Evolutionary conservation across 352 stramenopile species (phyloP).

Genomic region (Globisporangium recalcitrans): DNA sequence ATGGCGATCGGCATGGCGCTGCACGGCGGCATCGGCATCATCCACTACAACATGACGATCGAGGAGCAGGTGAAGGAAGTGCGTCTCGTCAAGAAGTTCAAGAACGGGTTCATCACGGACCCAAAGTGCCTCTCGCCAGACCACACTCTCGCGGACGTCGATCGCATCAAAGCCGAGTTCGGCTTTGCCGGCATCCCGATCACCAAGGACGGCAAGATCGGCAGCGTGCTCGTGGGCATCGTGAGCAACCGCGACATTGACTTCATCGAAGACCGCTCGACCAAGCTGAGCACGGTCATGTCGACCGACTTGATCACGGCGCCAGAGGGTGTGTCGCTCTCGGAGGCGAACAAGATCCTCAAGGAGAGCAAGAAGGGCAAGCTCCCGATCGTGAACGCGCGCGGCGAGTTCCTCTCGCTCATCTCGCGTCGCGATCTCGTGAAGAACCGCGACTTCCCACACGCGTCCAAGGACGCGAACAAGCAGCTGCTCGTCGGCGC

Average conservation of each 20-base stretch:
- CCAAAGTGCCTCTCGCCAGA: slow-evolving; percentile 95
- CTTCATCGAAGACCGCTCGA: slow-evolving; percentile 95
- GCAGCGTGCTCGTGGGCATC: slow-evolving; percentile 96
- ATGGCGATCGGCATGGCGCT: slow-evolving; percentile 99
- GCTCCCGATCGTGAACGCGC: slow-evolving; percentile 98
- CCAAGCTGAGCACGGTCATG: slow-evolving; percentile 86
- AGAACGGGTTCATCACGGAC: slow-evolving; percentile 99
- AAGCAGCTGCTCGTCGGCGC: slow-evolving; percentile 98
- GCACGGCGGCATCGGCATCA: slow-evolving; percentile 98
- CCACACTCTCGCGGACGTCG: slow-evolving; percentile 94
- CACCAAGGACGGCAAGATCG: slow-evolving; percentile 96
- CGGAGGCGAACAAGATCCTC: slow-evolving; percentile 97
- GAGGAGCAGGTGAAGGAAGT: slow-evolving; percentile 96
- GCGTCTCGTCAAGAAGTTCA: slow-evolving; percentile 97
- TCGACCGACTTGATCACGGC: slow-evolving; percentile 90
- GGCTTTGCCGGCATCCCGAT: slow-evolving; percentile 99
- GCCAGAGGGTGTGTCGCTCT: slow-evolving; percentile 92
- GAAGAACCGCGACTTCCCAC: slow-evolving; percentile 97
- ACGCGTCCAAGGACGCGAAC: slow-evolving; percentile 96
- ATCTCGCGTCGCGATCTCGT: slow-evolving; percentile 98
- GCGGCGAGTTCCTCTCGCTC: slow-evolving; percentile 96
- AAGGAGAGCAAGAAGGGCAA: slow-evolving; percentile 99
- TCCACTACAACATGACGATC: slow-evolving; percentile 99
- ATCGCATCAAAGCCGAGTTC: slow-evolving; percentile 93
- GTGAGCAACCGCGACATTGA: slow-evolving; percentile 99